phyloP scores from a whole-genome alignment of 352 stramenopile genomes.

The Thalassiosira hispida region DNA sequence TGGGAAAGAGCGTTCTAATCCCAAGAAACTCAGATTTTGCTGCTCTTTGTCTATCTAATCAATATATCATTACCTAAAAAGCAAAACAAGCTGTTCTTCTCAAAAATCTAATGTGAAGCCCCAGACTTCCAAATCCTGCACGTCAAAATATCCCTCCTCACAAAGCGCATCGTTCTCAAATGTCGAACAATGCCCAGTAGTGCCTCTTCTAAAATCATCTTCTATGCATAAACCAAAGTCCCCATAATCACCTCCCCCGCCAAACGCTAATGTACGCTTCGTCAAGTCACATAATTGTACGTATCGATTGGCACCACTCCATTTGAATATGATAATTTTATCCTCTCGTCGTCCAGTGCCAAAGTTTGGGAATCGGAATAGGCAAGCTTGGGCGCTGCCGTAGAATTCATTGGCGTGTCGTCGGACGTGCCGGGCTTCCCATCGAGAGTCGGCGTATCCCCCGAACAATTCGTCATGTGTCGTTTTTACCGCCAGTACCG shows the following conservation, averaged over 20 bases:
- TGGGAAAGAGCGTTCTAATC: no score
- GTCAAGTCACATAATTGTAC: conserved; percentile 78
- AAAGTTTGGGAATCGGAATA: conserved; percentile 62
- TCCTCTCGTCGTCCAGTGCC: neutral
- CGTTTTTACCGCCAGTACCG: conserved; percentile 75
- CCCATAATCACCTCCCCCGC: conserved; percentile 77
- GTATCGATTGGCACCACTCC: conserved; percentile 80
- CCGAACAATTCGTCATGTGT: conserved; percentile 74
- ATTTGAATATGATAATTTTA: conserved; percentile 66
- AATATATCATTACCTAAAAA: no score
- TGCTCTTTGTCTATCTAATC: no score
- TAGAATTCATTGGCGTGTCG: conserved; percentile 64
- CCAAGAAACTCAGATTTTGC: no score
- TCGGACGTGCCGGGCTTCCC: conserved; percentile 50
- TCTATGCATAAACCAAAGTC: conserved; percentile 83
- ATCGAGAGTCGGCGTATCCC: conserved; percentile 75
- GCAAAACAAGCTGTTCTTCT: no score
- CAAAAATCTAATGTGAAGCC: conserved; percentile 81
- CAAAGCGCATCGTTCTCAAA: conserved; percentile 83
- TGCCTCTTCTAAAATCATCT: conserved; percentile 82
- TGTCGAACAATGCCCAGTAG: conserved; percentile 77
- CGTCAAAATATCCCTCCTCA: conserved; percentile 71
- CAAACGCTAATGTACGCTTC: conserved; percentile 75
- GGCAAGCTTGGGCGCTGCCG: conserved; percentile 65
- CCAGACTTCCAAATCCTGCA: conserved; percentile 82